phyloP scores from a whole-genome alignment of 495 filamentous ascomycete genomes.

The Penicillium daleae region DNA sequence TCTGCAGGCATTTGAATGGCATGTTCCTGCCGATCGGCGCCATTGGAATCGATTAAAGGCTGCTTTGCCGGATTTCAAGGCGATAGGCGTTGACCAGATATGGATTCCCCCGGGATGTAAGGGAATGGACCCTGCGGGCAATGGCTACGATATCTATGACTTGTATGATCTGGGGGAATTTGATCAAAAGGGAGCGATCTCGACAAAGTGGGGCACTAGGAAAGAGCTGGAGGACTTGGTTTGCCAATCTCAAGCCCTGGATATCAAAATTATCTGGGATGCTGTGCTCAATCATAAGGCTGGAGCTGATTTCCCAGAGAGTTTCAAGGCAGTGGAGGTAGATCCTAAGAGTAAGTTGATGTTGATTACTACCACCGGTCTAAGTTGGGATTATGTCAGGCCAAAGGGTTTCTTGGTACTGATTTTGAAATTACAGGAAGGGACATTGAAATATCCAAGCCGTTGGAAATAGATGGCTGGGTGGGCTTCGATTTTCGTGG shows the following conservation, averaged over 20 bases:
- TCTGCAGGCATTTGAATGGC: slow-evolving; percentile 78
- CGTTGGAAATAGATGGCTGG: slow-evolving; percentile 70
- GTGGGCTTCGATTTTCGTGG: slow-evolving; percentile 68
- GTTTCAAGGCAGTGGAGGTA: slow-evolving; percentile 63
- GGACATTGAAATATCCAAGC: slow-evolving; percentile 55
- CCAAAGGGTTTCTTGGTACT: not conserved
- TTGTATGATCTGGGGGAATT: slow-evolving; percentile 79
- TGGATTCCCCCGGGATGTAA: slow-evolving; percentile 81
- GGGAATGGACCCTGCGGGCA: slow-evolving; percentile 61
- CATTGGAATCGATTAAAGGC: slow-evolving; percentile 66
- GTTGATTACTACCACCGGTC: not conserved
- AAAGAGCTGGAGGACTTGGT: slow-evolving; percentile 61
- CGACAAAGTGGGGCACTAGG: slow-evolving; percentile 76
- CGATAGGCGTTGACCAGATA: slow-evolving; percentile 65
- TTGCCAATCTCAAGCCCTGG: slow-evolving; percentile 51
- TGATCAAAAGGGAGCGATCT: slow-evolving; percentile 65
- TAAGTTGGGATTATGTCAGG: too few species aligned
- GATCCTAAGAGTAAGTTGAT: slow-evolving; percentile 50
- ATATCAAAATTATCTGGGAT: slow-evolving; percentile 70
- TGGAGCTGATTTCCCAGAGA: slow-evolving; percentile 65
- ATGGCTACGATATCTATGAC: slow-evolving; percentile 81
- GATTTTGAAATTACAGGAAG: slow-evolving; percentile 47
- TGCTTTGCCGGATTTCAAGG: slow-evolving; percentile 58
- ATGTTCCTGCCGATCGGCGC: slow-evolving; percentile 63
- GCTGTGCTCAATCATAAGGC: slow-evolving; percentile 80